A percentile compares a stretch with the other conserved stretches of the same genome.
phyloP scores from a whole-genome alignment of 805 yeast species.

The Candida ficus region DNA sequence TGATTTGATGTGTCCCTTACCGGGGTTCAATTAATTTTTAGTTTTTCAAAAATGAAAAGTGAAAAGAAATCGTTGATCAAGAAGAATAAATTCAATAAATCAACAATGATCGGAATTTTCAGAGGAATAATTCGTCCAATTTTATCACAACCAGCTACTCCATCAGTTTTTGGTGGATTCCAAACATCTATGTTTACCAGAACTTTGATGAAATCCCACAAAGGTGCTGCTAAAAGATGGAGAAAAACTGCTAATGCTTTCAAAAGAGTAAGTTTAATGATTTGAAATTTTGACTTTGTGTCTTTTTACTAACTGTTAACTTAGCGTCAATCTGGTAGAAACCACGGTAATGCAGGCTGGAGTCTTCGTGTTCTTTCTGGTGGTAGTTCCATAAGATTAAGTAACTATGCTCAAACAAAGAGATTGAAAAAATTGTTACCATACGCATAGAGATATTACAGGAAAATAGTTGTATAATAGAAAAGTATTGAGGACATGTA shows the following conservation, averaged over 20 bases:
- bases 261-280: conserved; percentile 40
- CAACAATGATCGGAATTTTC: conserved; percentile 9
- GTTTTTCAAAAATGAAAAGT: not conserved
- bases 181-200: conserved; percentile 23
- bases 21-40: too few relatives aligned
- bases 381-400: conserved; percentile 55
- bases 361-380: conserved; percentile 53
- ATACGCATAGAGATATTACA: conserved; percentile 12
- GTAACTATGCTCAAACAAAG: conserved; percentile 50
- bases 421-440: conserved; percentile 50
- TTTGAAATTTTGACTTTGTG: too few relatives aligned
- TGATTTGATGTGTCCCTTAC: not conserved
- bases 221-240: conserved; percentile 86
- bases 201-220: conserved; percentile 64
- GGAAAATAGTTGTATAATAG: not conserved
- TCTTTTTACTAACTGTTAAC: conserved; percentile 6
- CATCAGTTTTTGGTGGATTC: not conserved
- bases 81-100: not conserved
- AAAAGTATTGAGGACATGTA: not conserved
- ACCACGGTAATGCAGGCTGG: conserved; percentile 93
- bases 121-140: conserved; percentile 9
- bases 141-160: not conserved
- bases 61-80: not conserved
- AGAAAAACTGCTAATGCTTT: conserved; percentile 65
- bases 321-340: conserved; percentile 73